phyloP scores from a whole-genome alignment of 345 rosid genomes.

The Rhizophora mangle region DNA sequence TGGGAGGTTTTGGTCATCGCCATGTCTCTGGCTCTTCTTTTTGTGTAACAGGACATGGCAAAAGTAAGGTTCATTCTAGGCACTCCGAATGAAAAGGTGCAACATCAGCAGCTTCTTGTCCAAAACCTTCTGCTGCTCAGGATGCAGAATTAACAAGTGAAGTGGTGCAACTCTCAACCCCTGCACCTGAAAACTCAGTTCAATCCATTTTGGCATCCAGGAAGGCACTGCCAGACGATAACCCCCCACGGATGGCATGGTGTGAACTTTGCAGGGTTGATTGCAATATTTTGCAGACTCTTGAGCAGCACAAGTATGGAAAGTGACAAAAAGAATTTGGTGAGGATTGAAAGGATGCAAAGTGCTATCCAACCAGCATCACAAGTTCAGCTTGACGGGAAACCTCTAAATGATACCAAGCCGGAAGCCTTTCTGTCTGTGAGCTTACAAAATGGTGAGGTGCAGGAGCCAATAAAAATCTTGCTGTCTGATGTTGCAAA shows the following conservation, averaged over 20 bases:
- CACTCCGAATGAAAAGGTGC: conserved; percentile 1
- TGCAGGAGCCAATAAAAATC: conserved; percentile 8
- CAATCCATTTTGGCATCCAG: conserved; percentile 13
- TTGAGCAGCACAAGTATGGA: conserved; percentile 42
- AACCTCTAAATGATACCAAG: conserved; percentile 14
- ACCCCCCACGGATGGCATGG: conserved; percentile 18
- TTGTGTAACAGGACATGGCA: conserved; percentile 14
- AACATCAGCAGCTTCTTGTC: conserved; percentile 11
- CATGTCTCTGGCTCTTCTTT: conserved; percentile 9
- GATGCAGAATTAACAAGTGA: background rate
- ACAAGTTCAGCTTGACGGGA: conserved; percentile 5
- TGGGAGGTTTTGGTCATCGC: conserved; percentile 4
- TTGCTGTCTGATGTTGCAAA: conserved; percentile 1
- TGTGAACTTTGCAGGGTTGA: conserved; percentile 42
- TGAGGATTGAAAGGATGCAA: conserved; percentile 24
- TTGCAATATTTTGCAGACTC: conserved; percentile 34
- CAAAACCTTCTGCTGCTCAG: conserved; percentile 14
- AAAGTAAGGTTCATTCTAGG: conserved; percentile 14
- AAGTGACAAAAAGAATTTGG: conserved; percentile 37
- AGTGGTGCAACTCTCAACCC: conserved; percentile 1
- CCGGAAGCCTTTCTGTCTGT: conserved; percentile 9
- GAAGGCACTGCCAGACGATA: conserved; percentile 6
- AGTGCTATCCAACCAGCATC: conserved; percentile 9
- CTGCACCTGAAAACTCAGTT: conserved; percentile 16
- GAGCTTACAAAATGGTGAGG: conserved; percentile 5